Percentiles rank a stretch among this genome's conserved stretches.
phyloP scores from a whole-genome alignment of 2,329 filamentous ascomycete species.

The Pseudocercospora musae region DNA sequence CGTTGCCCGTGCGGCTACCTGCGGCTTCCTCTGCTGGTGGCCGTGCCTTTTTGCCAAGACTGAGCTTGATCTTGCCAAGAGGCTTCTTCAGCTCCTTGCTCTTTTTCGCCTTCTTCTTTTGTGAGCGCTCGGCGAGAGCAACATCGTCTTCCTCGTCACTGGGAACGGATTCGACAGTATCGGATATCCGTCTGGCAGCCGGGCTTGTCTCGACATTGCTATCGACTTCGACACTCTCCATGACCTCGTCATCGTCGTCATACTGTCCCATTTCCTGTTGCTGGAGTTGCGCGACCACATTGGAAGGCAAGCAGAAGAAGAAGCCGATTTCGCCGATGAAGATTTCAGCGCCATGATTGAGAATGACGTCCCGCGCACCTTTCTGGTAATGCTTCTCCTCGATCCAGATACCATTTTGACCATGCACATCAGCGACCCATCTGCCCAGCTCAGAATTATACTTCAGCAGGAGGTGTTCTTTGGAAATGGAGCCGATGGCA shows the following conservation, averaged over 20 bases:
- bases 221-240: constrained; percentile 30
- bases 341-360: constrained; percentile 64
- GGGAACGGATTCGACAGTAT: constrained; percentile 50
- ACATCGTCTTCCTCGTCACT: constrained; percentile 52
- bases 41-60: constrained; percentile 18
- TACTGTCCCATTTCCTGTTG: constrained; percentile 32
- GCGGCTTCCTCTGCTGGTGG: constrained; percentile 7
- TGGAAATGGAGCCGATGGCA: constrained; percentile 69
- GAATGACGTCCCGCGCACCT: constrained; percentile 50
- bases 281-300: neutral
- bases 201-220: constrained; percentile 29
- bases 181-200: constrained; percentile 37
- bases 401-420: constrained; percentile 66
- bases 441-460: constrained; percentile 62
- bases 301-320: constrained; percentile 65
- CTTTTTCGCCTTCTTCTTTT: constrained; percentile 10
- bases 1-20: constrained; percentile 14
- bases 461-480: constrained; percentile 68
- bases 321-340: constrained; percentile 70
- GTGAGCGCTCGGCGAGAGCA: constrained; percentile 11
- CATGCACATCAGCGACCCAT: constrained; percentile 62
- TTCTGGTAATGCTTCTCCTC: constrained; percentile 51
- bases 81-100: constrained; percentile 8
- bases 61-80: constrained; percentile 20
- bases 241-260: constrained; percentile 47